Evolutionary conservation across 768 basidiomycete genomes (phyloP).

Genomic region (Leccinum olivaceopallidum): DNA sequence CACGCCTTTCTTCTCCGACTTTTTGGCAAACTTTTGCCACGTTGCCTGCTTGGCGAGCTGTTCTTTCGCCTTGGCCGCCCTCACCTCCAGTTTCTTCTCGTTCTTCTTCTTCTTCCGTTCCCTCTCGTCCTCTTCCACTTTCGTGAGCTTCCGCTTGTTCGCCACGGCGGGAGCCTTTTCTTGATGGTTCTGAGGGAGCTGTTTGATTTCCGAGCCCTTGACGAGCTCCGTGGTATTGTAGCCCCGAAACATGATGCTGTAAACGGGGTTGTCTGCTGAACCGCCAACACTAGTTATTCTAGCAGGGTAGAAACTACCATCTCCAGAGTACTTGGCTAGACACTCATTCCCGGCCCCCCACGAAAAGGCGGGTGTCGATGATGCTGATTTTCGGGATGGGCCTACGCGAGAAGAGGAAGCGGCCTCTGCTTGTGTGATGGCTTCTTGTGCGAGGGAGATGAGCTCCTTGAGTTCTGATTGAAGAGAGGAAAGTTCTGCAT

Average conservation of each 20-base stretch:
- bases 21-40: slow-evolving; percentile 96
- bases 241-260: slow-evolving; percentile 88
- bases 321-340: slow-evolving; percentile 81
- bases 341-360: slow-evolving; percentile 86
- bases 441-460: slow-evolving; percentile 74
- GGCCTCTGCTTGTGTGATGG: slow-evolving; percentile 66
- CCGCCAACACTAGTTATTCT: slow-evolving; percentile 85
- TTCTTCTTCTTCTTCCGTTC: slow-evolving; percentile 94
- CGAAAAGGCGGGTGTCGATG: slow-evolving; percentile 50
- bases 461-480: slow-evolving; percentile 80
- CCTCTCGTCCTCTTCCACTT: slow-evolving; percentile 83
- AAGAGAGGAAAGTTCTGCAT: slow-evolving; percentile 69
- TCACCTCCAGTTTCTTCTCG: slow-evolving; percentile 86
- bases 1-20: slow-evolving; percentile 89
- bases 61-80: slow-evolving; percentile 86
- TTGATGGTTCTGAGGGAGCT: slow-evolving; percentile 60
- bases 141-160: slow-evolving; percentile 76
- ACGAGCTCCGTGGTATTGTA: slow-evolving; percentile 91
- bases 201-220: slow-evolving; percentile 68
- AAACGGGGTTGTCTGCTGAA: slow-evolving; percentile 77
- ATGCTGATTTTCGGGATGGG: slow-evolving; percentile 52
- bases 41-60: slow-evolving; percentile 80
- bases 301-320: slow-evolving; percentile 86
- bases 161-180: slow-evolving; percentile 39
- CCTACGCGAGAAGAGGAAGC: slow-evolving; percentile 62